Conservation (phyloP, 495 filamentous ascomycete genomes). For the Saxispiralis lemnorum region DNA sequence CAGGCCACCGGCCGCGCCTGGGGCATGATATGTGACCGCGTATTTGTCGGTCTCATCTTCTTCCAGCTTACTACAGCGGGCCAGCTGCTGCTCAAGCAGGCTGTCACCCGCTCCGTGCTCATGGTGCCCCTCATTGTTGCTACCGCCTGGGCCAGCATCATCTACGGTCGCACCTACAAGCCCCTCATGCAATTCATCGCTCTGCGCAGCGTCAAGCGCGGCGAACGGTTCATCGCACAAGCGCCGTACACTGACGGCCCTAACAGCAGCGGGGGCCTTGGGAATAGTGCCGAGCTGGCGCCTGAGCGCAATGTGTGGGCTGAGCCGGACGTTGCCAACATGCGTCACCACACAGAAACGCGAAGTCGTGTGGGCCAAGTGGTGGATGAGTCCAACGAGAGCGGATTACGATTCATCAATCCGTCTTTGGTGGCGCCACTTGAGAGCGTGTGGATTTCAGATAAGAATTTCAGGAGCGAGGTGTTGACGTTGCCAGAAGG, state of each 20-base stretch:
- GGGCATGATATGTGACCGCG: conserved; percentile 83
- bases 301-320: conserved; percentile 17
- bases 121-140: conserved; percentile 57
- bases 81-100: conserved; percentile 54
- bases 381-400: conserved; percentile 50
- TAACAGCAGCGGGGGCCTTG: neutral
- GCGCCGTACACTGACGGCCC: neutral
- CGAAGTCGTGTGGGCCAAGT: conserved; percentile 29
- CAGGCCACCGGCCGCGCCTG: conserved; percentile 88
- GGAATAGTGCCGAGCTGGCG: conserved; percentile 21
- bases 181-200: conserved; percentile 86
- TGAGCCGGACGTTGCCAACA: conserved; percentile 4
- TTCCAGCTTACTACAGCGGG: conserved; percentile 88
- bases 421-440: conserved; percentile 49
- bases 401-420: conserved; percentile 50
- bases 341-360: neutral
- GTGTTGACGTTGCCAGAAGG: neutral
- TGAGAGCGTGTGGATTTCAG: conserved; percentile 23
- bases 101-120: conserved; percentile 50
- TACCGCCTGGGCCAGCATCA: conserved; percentile 73
- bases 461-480: conserved; percentile 17
- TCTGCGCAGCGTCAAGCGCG: conserved; percentile 57
- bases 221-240: conserved; percentile 24
- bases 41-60: conserved; percentile 64
- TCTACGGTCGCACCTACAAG: conserved; percentile 56